These are phyloP conservation scores for Arachnopeziza araneosa DNA, from an alignment of 2,329 filamentous ascomycete genomes.

Conservation along the genomic window DNA sequence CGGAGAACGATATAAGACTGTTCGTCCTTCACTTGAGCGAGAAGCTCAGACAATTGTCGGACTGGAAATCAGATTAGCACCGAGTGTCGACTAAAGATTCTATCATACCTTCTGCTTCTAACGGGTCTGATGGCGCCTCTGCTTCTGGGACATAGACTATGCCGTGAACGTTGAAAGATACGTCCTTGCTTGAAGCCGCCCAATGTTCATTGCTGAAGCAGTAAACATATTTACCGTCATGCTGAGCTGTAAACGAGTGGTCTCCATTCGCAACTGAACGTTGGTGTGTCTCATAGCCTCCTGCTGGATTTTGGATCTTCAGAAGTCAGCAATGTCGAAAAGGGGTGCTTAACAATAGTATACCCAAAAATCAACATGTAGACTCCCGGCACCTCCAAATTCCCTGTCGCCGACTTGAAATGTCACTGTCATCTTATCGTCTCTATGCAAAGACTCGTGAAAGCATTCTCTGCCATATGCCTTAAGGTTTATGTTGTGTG, in stretches of 20 bases:
- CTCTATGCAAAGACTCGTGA: slow-evolving; percentile 84
- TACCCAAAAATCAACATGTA: slow-evolving; percentile 99
- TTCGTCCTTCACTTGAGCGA: slow-evolving; percentile 93
- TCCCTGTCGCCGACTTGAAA: slow-evolving; percentile 98
- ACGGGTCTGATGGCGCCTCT: slow-evolving; percentile 77
- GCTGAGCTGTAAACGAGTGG: slow-evolving; percentile 79
- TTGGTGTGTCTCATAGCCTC: slow-evolving; percentile 73
- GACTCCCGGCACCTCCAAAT: slow-evolving; percentile 87
- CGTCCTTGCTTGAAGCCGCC: slow-evolving; percentile 93
- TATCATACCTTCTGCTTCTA: slow-evolving; percentile 77
- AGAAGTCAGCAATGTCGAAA: slow-evolving; percentile 14
- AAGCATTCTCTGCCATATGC: slow-evolving; percentile 96
- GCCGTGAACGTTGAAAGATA: slow-evolving; percentile 98
- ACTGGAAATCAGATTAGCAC: slow-evolving; percentile 46
- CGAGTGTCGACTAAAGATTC: background rate
- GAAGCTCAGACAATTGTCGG: slow-evolving; percentile 73
- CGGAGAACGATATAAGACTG: slow-evolving; percentile 94
- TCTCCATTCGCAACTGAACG: slow-evolving; percentile 83
- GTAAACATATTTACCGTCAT: slow-evolving; percentile 89
- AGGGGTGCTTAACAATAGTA: slow-evolving; percentile 25
- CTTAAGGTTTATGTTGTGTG: slow-evolving; percentile 94
- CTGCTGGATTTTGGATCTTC: slow-evolving; percentile 72
- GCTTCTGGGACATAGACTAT: slow-evolving; percentile 93
- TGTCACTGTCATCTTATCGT: slow-evolving; percentile 97
- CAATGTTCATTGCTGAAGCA: slow-evolving; percentile 99